Evolutionary conservation across 768 basidiomycete genomes (phyloP).

Genomic region (Lentinula guzmanii): DNA sequence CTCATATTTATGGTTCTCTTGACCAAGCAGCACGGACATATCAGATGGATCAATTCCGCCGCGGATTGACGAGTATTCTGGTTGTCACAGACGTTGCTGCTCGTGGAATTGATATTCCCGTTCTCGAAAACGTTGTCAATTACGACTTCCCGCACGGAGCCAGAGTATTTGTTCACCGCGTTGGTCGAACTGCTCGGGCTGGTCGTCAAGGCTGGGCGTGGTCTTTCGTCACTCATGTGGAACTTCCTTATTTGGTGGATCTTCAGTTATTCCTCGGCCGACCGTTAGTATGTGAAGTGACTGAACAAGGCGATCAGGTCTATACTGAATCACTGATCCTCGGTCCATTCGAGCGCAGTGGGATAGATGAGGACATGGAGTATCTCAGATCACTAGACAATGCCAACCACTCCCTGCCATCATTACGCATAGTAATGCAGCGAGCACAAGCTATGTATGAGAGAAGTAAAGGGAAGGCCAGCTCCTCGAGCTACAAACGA

Average conservation of each 20-base stretch:
- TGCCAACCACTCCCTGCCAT: conserved; percentile 55
- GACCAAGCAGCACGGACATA: conserved; percentile 85
- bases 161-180: conserved; percentile 92
- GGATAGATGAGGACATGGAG: conserved; percentile 80
- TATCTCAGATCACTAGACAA: conserved; percentile 64
- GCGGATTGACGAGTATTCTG: conserved; percentile 71
- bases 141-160: conserved; percentile 97
- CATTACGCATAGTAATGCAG: conserved; percentile 75
- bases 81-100: conserved; percentile 99
- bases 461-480: conserved; percentile 87
- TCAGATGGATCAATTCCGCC: conserved; percentile 89
- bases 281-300: conserved; percentile 55
- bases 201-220: conserved; percentile 95
- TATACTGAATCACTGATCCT: conserved; percentile 74
- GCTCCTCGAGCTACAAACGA: conserved; percentile 76
- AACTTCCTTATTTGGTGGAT: conserved; percentile 88
- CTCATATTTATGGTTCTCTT: conserved; percentile 93
- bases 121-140: conserved; percentile 95
- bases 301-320: conserved; percentile 45
- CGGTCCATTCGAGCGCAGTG: conserved; percentile 76
- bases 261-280: conserved; percentile 88
- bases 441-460: conserved; percentile 94
- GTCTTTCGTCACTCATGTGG: conserved; percentile 83
- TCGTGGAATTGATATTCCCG: conserved; percentile 95
- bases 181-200: conserved; percentile 93